Percentiles rank a stretch among this genome's conserved stretches.
These are phyloP conservation scores for Nigrospora sphaerica DNA, from an alignment of 2,329 filamentous ascomycete genomes.

Conservation along the genomic window DNA sequence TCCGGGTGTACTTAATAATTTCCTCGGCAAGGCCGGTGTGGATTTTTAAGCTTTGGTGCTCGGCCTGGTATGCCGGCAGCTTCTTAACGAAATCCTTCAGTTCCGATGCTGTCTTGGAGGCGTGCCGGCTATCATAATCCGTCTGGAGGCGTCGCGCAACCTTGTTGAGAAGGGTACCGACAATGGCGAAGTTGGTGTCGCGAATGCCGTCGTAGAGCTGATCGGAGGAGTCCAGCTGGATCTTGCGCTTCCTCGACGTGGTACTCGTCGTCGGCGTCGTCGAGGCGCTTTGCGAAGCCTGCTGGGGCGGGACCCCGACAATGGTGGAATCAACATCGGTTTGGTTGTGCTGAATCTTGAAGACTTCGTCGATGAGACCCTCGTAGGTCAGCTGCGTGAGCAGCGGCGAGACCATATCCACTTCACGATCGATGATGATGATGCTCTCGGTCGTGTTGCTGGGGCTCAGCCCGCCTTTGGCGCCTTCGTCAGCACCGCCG, in stretches of 20 bases:
- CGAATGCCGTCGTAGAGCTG: constrained; percentile 81
- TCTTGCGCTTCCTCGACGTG: constrained; percentile 71
- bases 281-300: constrained; percentile 43
- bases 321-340: constrained; percentile 88
- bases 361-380: constrained; percentile 88
- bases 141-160: constrained; percentile 77
- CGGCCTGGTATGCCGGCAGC: constrained; percentile 83
- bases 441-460: constrained; percentile 84
- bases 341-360: constrained; percentile 86
- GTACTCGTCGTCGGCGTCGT: constrained; percentile 46
- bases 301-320: constrained; percentile 63
- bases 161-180: constrained; percentile 82
- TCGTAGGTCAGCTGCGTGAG: constrained; percentile 96
- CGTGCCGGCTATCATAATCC: constrained; percentile 84
- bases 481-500: constrained; percentile 59
- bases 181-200: constrained; percentile 91
- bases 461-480: constrained; percentile 65
- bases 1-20: constrained; percentile 86
- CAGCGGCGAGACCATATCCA: constrained; percentile 86
- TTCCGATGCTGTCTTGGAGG: constrained; percentile 81
- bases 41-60: constrained; percentile 85
- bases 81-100: constrained; percentile 94
- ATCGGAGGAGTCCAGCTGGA: constrained; percentile 83
- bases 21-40: constrained; percentile 92
- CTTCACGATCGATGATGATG: constrained; percentile 91